Percentiles rank a stretch among this genome's conserved stretches.
These are phyloP conservation scores for Sporothrix dimorphospora DNA, from an alignment of 2,329 filamentous ascomycete genomes.

Conservation along the genomic window DNA sequence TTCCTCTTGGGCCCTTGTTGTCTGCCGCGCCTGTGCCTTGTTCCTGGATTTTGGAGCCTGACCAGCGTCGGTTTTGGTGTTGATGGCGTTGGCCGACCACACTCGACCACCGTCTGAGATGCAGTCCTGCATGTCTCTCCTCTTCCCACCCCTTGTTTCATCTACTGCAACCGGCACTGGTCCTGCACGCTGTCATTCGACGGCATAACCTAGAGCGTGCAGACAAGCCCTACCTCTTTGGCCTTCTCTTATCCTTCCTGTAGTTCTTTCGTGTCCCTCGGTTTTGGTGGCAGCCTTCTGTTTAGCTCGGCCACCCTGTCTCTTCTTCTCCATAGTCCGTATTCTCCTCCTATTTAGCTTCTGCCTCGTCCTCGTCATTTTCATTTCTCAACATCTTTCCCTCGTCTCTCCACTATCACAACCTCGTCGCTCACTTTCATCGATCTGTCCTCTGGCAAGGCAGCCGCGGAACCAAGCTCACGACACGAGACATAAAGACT, in stretches of 20 bases:
- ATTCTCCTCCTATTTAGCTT: not conserved
- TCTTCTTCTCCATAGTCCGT: not conserved
- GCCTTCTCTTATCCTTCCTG: not conserved
- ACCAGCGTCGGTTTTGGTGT: not conserved
- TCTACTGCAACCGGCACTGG: constrained; percentile 26
- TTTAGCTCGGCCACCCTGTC: not conserved
- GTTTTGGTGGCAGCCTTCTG: not conserved
- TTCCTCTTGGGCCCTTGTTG: not conserved
- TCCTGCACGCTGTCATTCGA: constrained; percentile 24
- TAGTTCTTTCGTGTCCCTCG: not conserved
- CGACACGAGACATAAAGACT: not conserved
- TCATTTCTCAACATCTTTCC: not conserved
- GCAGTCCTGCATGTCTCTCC: constrained; percentile 1
- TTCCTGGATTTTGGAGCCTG: constrained; percentile 12
- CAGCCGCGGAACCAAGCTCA: not conserved
- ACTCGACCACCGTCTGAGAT: not conserved
- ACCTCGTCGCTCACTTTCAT: not conserved
- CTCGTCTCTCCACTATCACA: not conserved
- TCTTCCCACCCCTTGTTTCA: constrained; percentile 24
- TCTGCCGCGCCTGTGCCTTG: constrained; percentile 3
- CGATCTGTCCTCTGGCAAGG: constrained; percentile 22
- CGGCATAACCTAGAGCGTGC: not conserved
- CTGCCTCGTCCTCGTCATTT: not conserved
- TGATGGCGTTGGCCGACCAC: not conserved
- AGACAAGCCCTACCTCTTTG: constrained; percentile 4